Evolutionary conservation across 2,329 filamentous ascomycete species (phyloP), one percentile per base, ranked within the genome.

Genomic region (Fusarium clavum): DNA sequence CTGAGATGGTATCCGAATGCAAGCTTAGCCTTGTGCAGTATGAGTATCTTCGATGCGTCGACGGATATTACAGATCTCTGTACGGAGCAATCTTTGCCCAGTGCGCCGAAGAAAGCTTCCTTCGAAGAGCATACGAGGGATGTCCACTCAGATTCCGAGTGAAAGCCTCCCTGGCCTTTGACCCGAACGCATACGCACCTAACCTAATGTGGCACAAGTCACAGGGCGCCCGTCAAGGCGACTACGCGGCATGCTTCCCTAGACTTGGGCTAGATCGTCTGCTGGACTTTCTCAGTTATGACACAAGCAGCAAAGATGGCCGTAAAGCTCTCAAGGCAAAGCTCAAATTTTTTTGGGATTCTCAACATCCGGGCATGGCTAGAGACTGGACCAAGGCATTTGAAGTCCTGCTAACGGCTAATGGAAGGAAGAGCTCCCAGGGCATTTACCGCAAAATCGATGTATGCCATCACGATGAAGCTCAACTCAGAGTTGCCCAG

Each of bases 21-120:
- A 25, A 25, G 24, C 24, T 25, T 6, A 25, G 24, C 24, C 24
- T 5, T 25, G 24, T 25, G 24, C 24, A 25, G 24, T 25, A 7
- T 8, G 24, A 25, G 24, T 25, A 25, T 25, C 24, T 25, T 25
- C 10, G 1, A 4, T 0, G 70, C 58, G 66, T 73, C 20, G 20
- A 56, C 5, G 9, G 5, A 3, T 72, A 73, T 25, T 2, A 65
- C 3, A 5, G 24, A 27, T 65, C 66, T 47, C 29, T 72, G 11
- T 65, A 70, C 32, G 57, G 57, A 18, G 62, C 69, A 2, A 59
- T 73, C 6, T 59, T 65, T 3, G 58, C 46, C 0, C 63, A 68
- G 12, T 72, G 66, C 30, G 32, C 3, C 3, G 34, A 53, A 8
- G 0, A 45, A 40, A 25, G 32, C 9, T 49, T 44, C 38, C 53